These are phyloP conservation scores for Closterium sp. DNA, from an alignment of 139 green algal genomes.

Conservation along the genomic window DNA sequence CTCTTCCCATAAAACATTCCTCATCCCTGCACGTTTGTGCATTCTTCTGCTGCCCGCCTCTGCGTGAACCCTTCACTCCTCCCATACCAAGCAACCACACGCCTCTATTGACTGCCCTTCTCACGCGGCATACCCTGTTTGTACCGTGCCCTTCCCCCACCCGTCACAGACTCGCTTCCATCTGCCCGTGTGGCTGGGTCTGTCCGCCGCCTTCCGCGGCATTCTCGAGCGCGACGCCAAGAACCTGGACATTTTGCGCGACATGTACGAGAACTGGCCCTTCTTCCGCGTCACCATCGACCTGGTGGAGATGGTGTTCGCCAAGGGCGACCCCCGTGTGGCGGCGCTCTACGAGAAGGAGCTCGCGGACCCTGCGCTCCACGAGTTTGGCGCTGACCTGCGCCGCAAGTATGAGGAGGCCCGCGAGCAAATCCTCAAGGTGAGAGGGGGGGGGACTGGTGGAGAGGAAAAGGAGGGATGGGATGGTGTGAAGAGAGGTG, in stretches of 20 bases:
- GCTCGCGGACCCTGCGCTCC: conserved; percentile 39
- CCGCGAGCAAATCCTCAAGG: conserved; percentile 24
- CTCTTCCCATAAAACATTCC: no score
- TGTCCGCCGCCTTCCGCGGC: conserved; percentile 78
- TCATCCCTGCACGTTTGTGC: no score
- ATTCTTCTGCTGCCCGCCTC: no score
- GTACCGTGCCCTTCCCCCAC: no score
- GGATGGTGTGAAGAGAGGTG: no score
- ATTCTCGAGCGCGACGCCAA: conserved; percentile 55
- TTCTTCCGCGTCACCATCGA: conserved; percentile 85
- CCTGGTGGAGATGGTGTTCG: conserved; percentile 61
- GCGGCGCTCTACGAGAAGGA: conserved; percentile 48
- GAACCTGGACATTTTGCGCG: conserved; percentile 64
- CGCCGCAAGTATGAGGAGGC: conserved; percentile 41
- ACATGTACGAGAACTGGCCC: conserved; percentile 94
- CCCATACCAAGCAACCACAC: no score
- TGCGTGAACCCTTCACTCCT: no score
- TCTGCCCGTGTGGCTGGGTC: conserved; percentile 93
- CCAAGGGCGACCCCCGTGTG: conserved; percentile 53
- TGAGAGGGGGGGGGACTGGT: not conserved
- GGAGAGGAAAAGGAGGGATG: not conserved
- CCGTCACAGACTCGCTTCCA: conserved; percentile 77
- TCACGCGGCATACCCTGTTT: no score
- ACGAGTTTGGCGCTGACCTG: conserved; percentile 46
- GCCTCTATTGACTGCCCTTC: not conserved